Evolutionary conservation across 768 basidiomycete genomes (phyloP).

Genomic region (Russula dissimulans): DNA sequence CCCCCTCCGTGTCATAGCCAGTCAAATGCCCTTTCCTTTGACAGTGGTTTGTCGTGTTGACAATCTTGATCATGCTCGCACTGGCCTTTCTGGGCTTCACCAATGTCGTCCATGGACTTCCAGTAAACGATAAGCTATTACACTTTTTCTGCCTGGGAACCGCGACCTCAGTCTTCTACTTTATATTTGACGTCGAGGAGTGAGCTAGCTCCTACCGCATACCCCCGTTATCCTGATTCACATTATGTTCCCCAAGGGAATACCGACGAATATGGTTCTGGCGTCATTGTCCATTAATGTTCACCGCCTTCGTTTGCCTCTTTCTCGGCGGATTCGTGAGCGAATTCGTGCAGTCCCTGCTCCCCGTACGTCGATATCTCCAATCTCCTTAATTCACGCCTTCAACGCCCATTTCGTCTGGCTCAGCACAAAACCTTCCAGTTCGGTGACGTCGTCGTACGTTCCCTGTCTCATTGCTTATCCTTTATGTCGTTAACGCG

Average conservation of each 20-base stretch:
- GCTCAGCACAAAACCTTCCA: constrained; percentile 62
- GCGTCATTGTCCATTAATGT: constrained; percentile 61
- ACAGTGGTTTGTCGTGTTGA: constrained; percentile 78
- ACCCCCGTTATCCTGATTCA: not conserved
- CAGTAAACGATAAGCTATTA: constrained; percentile 70
- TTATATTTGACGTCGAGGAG: constrained; percentile 85
- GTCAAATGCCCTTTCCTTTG: not conserved
- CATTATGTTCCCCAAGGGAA: constrained; percentile 36
- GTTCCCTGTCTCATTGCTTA: constrained; percentile 18
- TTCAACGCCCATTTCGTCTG: not conserved
- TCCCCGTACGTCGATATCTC: constrained; percentile 43
- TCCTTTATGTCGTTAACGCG: not conserved
- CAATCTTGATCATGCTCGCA: constrained; percentile 53
- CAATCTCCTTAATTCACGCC: not conserved
- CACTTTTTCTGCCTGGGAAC: constrained; percentile 70
- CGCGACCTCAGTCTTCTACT: constrained; percentile 77
- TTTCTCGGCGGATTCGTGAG: constrained; percentile 74
- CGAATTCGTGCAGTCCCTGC: constrained; percentile 69
- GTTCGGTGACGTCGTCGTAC: constrained; percentile 60
- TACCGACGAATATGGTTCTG: constrained; percentile 81
- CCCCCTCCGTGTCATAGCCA: not conserved
- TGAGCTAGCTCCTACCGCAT: constrained; percentile 31
- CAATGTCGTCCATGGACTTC: constrained; percentile 51
- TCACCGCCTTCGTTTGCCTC: constrained; percentile 63
- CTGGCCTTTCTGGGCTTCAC: constrained; percentile 75